Base-by-base conservation (phyloP, 2,329 filamentous ascomycete species). In the Penicillium sp. region DNA sequence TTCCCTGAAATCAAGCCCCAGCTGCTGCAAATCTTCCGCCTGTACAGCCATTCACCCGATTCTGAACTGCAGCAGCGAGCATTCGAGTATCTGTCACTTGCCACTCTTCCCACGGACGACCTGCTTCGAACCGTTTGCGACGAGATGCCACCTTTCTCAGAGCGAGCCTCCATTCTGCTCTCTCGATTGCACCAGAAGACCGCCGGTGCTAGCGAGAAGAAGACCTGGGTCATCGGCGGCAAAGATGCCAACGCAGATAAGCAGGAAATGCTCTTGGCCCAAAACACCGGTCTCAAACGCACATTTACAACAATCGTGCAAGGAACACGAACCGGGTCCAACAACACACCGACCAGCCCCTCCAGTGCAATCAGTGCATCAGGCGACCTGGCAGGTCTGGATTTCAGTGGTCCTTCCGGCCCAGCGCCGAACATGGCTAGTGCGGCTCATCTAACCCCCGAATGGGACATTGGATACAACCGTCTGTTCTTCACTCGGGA, bases 1-100 rank as follows among this genome's bases (percentile, higher is more conserved):
- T 99, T 99, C 72, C 94, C 94, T 1, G 95, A 99, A 72, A 97
- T 99, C 77, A 97, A 97, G 75, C 90, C 92, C 8, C 93, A 97
- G 72, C 84, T 99, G 3, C 77, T 97, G 43, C 88, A 91, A 63
- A 88, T 96, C 7, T 99, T 99, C 77, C 84, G 89, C 57, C 81
- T 92, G 29, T 97, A 97, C 75, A 96, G 91, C 70, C 92, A 97
- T 72, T 95, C 92, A 0, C 81, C 97, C 27, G 94, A 99, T 72
- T 90, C 94, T 0, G 94, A 99, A 72, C 80, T 99, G 61, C 94
- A 99, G 72, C 94, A 99, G 76, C 82, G 94, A 75, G 93, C 94
- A 13, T 99, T 92, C 75, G 94, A 99, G 72, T 99, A 97, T 72
- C 80, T 97, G 55, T 86, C 89, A 0, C 80, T 99, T 58, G 91